These are phyloP conservation scores for Candida bentonensis DNA, from an alignment of 805 yeast species.

Conservation along the genomic window DNA sequence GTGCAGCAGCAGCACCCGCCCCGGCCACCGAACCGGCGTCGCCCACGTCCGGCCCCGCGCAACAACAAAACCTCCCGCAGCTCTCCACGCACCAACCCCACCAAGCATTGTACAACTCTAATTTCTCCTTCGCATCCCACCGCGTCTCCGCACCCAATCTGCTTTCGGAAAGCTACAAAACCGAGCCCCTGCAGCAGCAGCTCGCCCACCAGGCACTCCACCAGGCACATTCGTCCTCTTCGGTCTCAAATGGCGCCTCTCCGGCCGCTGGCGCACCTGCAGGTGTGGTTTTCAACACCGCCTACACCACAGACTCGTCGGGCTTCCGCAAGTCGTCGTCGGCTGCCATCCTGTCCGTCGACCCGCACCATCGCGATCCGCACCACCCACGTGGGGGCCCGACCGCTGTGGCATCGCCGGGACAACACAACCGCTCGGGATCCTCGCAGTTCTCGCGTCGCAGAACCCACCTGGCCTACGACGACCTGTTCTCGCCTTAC, in stretches of 20 bases:
- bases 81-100: background rate
- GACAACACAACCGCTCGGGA: constrained; percentile 6
- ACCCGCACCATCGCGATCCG: constrained; percentile 23
- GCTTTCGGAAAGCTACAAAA: background rate
- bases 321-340: constrained; percentile 14
- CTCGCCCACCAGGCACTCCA: background rate
- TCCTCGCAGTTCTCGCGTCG: constrained; percentile 6
- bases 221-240: background rate
- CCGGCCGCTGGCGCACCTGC: background rate
- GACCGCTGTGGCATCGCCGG: constrained; percentile 1
- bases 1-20: too few relatives aligned
- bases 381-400: background rate
- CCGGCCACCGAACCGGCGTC: background rate
- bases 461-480: background rate
- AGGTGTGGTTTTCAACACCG: constrained; percentile 12
- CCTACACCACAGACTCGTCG: constrained; percentile 14
- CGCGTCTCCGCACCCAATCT: background rate
- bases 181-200: background rate
- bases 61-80: background rate
- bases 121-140: background rate
- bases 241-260: background rate
- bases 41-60: background rate
- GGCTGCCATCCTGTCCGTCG: constrained; percentile 16
- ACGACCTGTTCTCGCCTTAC: constrained; percentile 4
- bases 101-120: background rate